Conservation (phyloP, 1,139 yeast species). For the Williopsis jadinii region DNA sequence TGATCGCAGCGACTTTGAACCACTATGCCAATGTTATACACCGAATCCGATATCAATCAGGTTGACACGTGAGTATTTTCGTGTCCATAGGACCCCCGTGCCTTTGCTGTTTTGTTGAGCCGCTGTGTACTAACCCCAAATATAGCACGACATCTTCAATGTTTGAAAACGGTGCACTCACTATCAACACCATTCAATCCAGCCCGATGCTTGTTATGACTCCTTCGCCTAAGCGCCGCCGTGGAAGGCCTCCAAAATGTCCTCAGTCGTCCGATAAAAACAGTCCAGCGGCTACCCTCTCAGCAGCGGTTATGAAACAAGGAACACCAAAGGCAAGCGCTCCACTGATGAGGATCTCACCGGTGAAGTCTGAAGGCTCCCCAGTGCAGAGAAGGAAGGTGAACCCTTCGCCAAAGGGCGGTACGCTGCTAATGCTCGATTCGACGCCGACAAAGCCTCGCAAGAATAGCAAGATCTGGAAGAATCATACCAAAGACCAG, state of each 20-base stretch:
- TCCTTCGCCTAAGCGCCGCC: constrained; percentile 22
- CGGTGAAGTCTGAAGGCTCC: constrained; percentile 7
- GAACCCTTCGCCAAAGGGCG: constrained; percentile 22
- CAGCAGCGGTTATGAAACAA: constrained; percentile 22
- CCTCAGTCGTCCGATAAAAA: constrained; percentile 4
- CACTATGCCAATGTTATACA: no score
- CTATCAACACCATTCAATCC: not conserved
- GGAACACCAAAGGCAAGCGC: constrained; percentile 21
- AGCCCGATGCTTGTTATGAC: constrained; percentile 3
- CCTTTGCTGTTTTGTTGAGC: no score
- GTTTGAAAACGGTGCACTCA: no score
- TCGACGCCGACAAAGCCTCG: not conserved
- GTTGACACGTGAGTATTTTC: no score
- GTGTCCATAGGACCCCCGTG: no score
- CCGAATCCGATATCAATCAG: no score
- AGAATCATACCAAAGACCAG: not conserved
- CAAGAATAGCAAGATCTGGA: not conserved
- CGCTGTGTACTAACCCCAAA: no score
- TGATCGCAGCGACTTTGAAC: no score
- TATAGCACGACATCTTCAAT: no score
- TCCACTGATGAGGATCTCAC: constrained; percentile 23
- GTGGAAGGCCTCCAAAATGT: constrained; percentile 23
- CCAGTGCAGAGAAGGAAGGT: constrained; percentile 11
- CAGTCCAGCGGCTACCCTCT: constrained; percentile 19
- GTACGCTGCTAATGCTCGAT: constrained; percentile 14